phyloP scores from a whole-genome alignment of 1,284 basidiomycete species.

The Lentinus polychrous region DNA sequence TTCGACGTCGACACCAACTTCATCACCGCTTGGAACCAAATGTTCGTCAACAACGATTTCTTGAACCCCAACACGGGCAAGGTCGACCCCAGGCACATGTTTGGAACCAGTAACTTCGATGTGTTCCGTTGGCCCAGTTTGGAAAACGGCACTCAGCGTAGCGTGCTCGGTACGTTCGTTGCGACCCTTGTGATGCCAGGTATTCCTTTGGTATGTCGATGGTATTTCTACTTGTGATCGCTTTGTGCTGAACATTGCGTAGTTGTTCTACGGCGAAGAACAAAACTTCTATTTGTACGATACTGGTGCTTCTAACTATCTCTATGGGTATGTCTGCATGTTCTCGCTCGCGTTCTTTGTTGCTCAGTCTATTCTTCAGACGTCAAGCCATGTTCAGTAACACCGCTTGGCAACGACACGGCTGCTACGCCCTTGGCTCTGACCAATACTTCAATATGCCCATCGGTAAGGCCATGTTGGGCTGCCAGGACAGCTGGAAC shows the following conservation, averaged over 20 bases:
- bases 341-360: neutral
- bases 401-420: slow-evolving; percentile 86
- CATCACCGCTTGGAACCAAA: slow-evolving; percentile 81
- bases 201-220: slow-evolving; percentile 57
- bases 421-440: slow-evolving; percentile 84
- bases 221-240: slow-evolving; percentile 7
- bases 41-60: slow-evolving; percentile 84
- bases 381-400: slow-evolving; percentile 86
- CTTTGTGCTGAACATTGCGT: neutral
- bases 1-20: slow-evolving; percentile 81
- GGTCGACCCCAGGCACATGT: slow-evolving; percentile 84
- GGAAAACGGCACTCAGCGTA: slow-evolving; percentile 73
- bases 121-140: slow-evolving; percentile 88
- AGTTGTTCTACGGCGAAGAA: slow-evolving; percentile 85
- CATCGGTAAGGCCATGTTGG: slow-evolving; percentile 67
- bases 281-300: slow-evolving; percentile 83
- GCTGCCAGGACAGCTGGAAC: slow-evolving; percentile 85
- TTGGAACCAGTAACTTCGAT: slow-evolving; percentile 87
- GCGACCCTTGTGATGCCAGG: slow-evolving; percentile 81
- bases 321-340: slow-evolving; percentile 60
- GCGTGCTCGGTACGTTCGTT: slow-evolving; percentile 72
- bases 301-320: slow-evolving; percentile 80
- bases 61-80: slow-evolving; percentile 61
- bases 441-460: slow-evolving; percentile 89
- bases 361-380: slow-evolving; percentile 31